These are phyloP conservation scores for Beauveria brongniartii DNA, from an alignment of 2,329 filamentous ascomycete species.

Conservation along the genomic window DNA sequence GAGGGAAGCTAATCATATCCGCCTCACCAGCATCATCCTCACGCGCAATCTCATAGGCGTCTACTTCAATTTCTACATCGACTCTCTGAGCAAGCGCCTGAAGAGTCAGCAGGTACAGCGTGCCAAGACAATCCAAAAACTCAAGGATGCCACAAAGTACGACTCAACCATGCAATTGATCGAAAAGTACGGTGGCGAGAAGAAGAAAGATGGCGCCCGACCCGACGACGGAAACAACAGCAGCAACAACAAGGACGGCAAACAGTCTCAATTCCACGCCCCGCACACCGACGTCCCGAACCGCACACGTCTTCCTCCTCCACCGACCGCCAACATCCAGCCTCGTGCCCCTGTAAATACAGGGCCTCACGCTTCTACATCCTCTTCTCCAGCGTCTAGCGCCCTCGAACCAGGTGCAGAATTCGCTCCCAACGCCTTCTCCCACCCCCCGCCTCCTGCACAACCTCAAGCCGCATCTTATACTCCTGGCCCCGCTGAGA, in stretches of 20 bases:
- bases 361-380: neutral
- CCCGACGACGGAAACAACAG: slow-evolving; percentile 13
- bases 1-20: slow-evolving; percentile 12
- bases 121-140: slow-evolving; percentile 79
- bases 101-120: slow-evolving; percentile 72
- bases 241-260: slow-evolving; percentile 13
- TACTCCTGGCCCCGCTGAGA: slow-evolving; percentile 23
- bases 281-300: slow-evolving; percentile 15
- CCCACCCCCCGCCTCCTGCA: slow-evolving; percentile 19
- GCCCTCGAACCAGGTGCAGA: slow-evolving; percentile 44
- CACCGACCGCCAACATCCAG: slow-evolving; percentile 55
- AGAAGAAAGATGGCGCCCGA: slow-evolving; percentile 33
- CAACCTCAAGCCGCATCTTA: slow-evolving; percentile 15
- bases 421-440: slow-evolving; percentile 67
- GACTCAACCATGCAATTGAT: slow-evolving; percentile 88
- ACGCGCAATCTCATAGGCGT: slow-evolving; percentile 57
- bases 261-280: slow-evolving; percentile 17
- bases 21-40: slow-evolving; percentile 63
- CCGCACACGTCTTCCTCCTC: slow-evolving; percentile 46
- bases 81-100: slow-evolving; percentile 58
- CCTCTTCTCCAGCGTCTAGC: slow-evolving; percentile 16
- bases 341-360: slow-evolving; percentile 25
- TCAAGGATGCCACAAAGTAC: slow-evolving; percentile 93
- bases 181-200: slow-evolving; percentile 80
- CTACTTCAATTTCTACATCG: slow-evolving; percentile 77